Evolutionary conservation across 1,139 yeast species (phyloP), one percentile per base, ranked within the genome.

Genomic region (Candida freyschussii): DNA sequence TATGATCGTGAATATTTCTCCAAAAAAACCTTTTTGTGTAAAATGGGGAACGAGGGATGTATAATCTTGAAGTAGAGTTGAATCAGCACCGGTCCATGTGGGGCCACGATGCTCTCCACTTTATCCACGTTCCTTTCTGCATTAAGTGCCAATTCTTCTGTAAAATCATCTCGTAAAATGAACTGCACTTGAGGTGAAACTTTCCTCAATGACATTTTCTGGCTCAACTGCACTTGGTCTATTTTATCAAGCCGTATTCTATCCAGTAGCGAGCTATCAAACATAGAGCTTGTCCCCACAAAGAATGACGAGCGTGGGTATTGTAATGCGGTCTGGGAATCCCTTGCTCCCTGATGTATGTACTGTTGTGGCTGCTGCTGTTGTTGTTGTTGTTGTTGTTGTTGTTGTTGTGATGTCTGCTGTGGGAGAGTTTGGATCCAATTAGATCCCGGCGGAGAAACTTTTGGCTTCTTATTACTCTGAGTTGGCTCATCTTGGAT

Each of bases 1-100:
- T 80, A 86, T 1, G 91, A 80, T 37, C 91, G 60, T 1, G 84
- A 65, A 50, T 82, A 82, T 53, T 82, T 82, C 47, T 82, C 91
- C 43, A 82, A 55, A 45, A 82, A 82, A 13, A 82, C 89, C 46
- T 77, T 75, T 48, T 81, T 83, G 53, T 82, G 91, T 35, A 82
- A 56, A 13, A 82, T 78, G 1, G 93, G 93, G 55, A 80, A 79
- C 4, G 81, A 75, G 0, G 91, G 91, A 53, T 82, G 93, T 15
- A 82, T 72, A n/a, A 79, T 71, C 42, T 82, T 65, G 55, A 82
- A 82, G 48, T 81, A 82, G 17, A 81, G 64, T 47, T 81, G 83
- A 26, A 82, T 75, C 34, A 82, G 61, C 8, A 74, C 70, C 45
- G 76, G 82, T 1, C 93, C 93, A 56, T 80, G 84, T 1, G 93